Base-by-base conservation (phyloP, 768 basidiomycete species). In the Suillus discolor region DNA sequence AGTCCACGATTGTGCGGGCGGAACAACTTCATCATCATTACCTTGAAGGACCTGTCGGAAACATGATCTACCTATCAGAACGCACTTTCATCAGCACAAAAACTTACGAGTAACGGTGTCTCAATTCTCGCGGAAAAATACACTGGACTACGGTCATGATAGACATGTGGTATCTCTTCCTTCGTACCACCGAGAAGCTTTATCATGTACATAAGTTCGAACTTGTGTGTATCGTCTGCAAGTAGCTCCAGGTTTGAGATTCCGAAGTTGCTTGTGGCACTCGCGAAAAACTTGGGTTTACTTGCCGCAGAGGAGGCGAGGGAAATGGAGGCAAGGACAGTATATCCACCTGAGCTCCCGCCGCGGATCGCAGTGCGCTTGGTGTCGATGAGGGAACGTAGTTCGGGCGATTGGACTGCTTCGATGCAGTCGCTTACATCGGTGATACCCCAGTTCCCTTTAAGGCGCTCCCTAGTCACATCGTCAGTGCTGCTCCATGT, bases 321-420 rank as follows among this genome's bases (percentile, higher is more conserved):
- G 13, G 81, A 80, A 38, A 75, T 71, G 62, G 80, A 80, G 0
- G 78, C 80, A 41, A 95, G 83, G 6, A 83, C 81, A 2, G 91
- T 92, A 74, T 82, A 92, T 0, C 93, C 93, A 2, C 93, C 92
- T 5, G 91, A 84, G 15, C 90, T 91, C 0, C 85, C 81, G 0
- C 93, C 93, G 3, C 89, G 87, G 66, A 94, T 88, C 20, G 87
- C 85, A 6, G 85, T 80, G 9, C 92, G 88, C 59, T 83, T 75
- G 2, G 79, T 76, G 67, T 95, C 93, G 63, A 91, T 82, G 69
- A 89, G 84, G 11, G 82, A 79, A 13, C 25, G 2, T 0, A 83
- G 81, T 1, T 74, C 68, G 4, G 72, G 65, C 16, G 86, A 79
- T 70, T 75, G 77, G 0, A 86, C 84, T 3, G 90, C 86, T n/a